phyloP scores from a whole-genome alignment of 2,329 filamentous ascomycete species.

The Ciborinia camelliae region DNA sequence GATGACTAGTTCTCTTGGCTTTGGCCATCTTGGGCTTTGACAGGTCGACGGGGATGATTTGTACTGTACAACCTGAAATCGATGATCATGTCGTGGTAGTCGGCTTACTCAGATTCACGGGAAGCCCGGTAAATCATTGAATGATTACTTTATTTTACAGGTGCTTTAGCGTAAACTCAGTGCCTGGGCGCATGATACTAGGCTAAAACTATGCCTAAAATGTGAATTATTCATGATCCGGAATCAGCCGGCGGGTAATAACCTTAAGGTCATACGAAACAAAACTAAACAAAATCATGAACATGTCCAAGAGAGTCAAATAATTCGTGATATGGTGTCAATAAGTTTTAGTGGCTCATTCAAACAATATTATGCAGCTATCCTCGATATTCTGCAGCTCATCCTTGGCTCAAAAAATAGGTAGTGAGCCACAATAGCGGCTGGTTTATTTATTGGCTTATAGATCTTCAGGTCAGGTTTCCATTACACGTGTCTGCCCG shows the following conservation, averaged over 20 bases:
- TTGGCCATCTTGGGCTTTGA: background rate
- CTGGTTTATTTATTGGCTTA: constrained; percentile 17
- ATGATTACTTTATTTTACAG: background rate
- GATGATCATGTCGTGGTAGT: background rate
- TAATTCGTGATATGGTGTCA: background rate
- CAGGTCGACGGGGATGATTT: background rate
- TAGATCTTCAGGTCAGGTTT: background rate
- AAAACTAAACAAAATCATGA: background rate
- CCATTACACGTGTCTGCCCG: background rate
- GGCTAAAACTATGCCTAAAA: background rate
- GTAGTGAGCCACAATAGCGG: constrained; percentile 7
- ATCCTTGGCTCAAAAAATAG: background rate
- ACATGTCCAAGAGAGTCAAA: background rate
- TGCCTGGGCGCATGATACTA: background rate
- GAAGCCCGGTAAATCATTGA: background rate
- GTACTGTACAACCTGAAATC: background rate
- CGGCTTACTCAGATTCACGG: background rate
- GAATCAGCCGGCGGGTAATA: background rate
- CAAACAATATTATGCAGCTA: constrained; percentile 8
- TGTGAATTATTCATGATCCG: background rate
- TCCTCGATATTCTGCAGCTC: background rate
- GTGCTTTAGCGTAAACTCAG: background rate
- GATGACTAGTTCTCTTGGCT: background rate
- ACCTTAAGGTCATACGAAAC: no score
- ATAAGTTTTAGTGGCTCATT: no score